Base-by-base conservation (phyloP, 495 filamentous ascomycete genomes). In the Penicillium maclennaniae region DNA sequence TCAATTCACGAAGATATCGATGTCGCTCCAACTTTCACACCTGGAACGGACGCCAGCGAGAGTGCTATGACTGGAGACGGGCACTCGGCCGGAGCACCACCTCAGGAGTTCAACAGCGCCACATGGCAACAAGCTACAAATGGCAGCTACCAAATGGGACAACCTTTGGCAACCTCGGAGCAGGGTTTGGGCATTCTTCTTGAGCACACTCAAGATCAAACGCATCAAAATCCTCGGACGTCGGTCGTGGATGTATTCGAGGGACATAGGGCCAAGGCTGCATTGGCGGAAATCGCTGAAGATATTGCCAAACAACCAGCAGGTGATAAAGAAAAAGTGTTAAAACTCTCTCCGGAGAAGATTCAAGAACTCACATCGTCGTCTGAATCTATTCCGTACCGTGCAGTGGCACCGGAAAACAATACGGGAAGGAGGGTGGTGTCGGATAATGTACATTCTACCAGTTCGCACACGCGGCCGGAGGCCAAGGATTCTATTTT, bases 291-390 rank as follows among this genome's bases (percentile, higher is more conserved):
- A 14, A 23, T 66, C 6, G 44, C 58, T 9, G 48, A 55, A 10
- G 63, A 59, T 28, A 42, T 53, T 7, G 44, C 52, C 9, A 49
- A 44, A 14, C 43, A 40, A n/a, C 23, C 58, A 6, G 10, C 53
- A 2, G 57, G 61, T 17, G 68, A 74, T 15, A 72, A 71, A 25
- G 73, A 79, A 2, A 69, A 66, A 38, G 63, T 79, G n/a, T 58
- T 78, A 55, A 83, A 79, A 47, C 53, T 83, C 31, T 78, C 78
- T 6, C 71, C 76, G 17, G 68, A 70, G 41, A 75, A 81, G 57
- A 80, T 82, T 31, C 71, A 81, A 49, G 79, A 79, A 49, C 70
- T 83, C 26, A 80, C 77, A 21, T 79, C 79, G 2, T 79, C 79
- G 16, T 79, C 79, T 16, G 70, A 81, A 9, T 81, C 76, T 19